Evolutionary conservation across 2,329 filamentous ascomycete genomes (phyloP).

Genomic region (Xylaria sp.): DNA sequence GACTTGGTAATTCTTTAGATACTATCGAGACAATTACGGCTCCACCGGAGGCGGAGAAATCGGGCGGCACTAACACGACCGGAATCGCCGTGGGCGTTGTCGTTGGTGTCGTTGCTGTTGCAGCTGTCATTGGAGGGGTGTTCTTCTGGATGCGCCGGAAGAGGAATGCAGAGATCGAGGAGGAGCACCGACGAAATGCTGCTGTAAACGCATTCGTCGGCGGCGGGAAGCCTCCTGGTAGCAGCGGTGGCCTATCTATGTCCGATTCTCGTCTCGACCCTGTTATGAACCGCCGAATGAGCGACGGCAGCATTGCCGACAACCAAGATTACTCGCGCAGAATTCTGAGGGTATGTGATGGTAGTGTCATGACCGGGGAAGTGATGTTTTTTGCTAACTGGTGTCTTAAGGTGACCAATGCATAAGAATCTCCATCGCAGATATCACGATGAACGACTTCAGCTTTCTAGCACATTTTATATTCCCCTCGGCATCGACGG

Average conservation of each 20-base stretch:
- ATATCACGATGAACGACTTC: constrained; percentile 39
- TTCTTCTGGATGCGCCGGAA: constrained; percentile 77
- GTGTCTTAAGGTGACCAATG: constrained; percentile 39
- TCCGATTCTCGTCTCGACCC: constrained; percentile 86
- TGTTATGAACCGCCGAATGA: constrained; percentile 81
- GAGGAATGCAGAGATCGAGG: constrained; percentile 76
- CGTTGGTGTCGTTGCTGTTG: constrained; percentile 74
- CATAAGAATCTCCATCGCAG: constrained; percentile 34
- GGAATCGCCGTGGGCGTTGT: constrained; percentile 88
- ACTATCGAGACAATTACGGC: constrained; percentile 17
- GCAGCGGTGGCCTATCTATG: constrained; percentile 69
- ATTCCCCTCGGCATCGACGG: constrained; percentile 40
- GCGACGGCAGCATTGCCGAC: constrained; percentile 94
- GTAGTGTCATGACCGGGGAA: not conserved
- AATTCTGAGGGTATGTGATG: constrained; percentile 79
- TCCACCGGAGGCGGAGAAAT: constrained; percentile 31
- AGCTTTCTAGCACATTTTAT: constrained; percentile 35
- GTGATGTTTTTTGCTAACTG: constrained; percentile 10
- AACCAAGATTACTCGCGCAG: constrained; percentile 96
- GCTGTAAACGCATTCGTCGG: constrained; percentile 77
- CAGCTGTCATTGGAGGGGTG: constrained; percentile 65
- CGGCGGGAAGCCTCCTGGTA: constrained; percentile 63
- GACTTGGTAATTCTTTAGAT: constrained; percentile 11
- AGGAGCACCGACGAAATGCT: constrained; percentile 81
- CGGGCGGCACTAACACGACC: constrained; percentile 66